phyloP scores from a whole-genome alignment of 2,329 filamentous ascomycete genomes.

The Zelopaecilomyces penicillatus region DNA sequence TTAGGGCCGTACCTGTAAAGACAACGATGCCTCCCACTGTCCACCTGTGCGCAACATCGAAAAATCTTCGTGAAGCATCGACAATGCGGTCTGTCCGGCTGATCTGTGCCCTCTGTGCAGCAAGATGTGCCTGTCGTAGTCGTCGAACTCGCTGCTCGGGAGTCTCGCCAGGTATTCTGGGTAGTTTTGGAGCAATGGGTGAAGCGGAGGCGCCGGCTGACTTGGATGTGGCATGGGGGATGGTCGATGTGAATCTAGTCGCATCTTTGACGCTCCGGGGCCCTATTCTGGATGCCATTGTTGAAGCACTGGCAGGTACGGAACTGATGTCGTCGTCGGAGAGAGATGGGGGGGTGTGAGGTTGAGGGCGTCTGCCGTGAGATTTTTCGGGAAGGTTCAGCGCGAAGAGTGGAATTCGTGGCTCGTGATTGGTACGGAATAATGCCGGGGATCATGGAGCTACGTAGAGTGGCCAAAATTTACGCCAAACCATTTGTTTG shows the following conservation, averaged over 20 bases:
- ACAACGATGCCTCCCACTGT: constrained; percentile 47
- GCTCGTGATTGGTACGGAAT: constrained; percentile 27
- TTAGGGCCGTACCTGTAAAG: constrained; percentile 42
- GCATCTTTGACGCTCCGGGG: constrained; percentile 69
- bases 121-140: constrained; percentile 58
- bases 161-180: constrained; percentile 43
- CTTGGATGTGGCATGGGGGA: constrained; percentile 59
- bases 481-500: too few species aligned
- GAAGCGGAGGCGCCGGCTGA: constrained; percentile 25
- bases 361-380: constrained; percentile 18
- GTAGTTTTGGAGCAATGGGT: constrained; percentile 15
- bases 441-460: constrained; percentile 20
- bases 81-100: constrained; percentile 45
- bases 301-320: neutral
- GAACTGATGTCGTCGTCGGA: neutral
- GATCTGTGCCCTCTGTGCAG: constrained; percentile 52
- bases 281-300: constrained; percentile 36
- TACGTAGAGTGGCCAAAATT: too few species aligned
- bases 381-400: constrained; percentile 24
- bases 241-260: constrained; percentile 56
- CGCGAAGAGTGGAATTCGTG: constrained; percentile 18
- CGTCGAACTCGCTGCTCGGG: constrained; percentile 62
- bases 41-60: constrained; percentile 48
- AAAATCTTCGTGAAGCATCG: constrained; percentile 37
- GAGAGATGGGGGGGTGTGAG: constrained; percentile 1